These are phyloP conservation scores for Osmozyma mogii DNA, from an alignment of 805 yeast genomes.

Conservation along the genomic window DNA sequence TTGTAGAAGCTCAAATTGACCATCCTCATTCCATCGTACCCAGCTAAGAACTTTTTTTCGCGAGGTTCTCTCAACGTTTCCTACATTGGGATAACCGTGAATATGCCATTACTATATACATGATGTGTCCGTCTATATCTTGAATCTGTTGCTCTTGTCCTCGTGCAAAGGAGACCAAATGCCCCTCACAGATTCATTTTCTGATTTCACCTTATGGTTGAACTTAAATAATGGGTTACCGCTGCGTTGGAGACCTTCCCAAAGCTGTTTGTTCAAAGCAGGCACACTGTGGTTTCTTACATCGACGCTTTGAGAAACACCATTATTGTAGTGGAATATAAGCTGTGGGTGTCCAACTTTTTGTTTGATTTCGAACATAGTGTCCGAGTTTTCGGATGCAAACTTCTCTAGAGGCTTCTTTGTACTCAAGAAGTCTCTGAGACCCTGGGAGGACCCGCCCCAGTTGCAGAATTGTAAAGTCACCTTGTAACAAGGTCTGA, in stretches of 20 bases:
- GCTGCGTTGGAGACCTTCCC: slow-evolving; percentile 55
- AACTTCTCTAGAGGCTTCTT: slow-evolving; percentile 46
- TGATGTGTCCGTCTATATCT: slow-evolving; percentile 16
- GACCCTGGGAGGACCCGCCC: slow-evolving; percentile 91
- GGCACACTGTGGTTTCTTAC: slow-evolving; percentile 62
- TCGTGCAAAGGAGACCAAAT: slow-evolving; percentile 95
- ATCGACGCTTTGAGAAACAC: slow-evolving; percentile 44
- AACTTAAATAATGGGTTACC: slow-evolving; percentile 61
- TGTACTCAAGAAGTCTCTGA: slow-evolving; percentile 33
- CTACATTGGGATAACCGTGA: too few relatives aligned
- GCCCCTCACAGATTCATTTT: slow-evolving; percentile 85
- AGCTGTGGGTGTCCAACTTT: slow-evolving; percentile 78
- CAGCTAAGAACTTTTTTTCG: too few relatives aligned
- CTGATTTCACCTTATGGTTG: slow-evolving; percentile 67
- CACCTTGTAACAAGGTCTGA: slow-evolving; percentile 67
- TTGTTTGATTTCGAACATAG: slow-evolving; percentile 63
- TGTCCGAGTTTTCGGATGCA: slow-evolving; percentile 54
- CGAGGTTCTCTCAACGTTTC: too few relatives aligned
- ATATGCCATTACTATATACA: not conserved
- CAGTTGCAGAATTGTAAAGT: slow-evolving; percentile 83
- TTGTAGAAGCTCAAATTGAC: too few relatives aligned
- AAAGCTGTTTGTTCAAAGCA: slow-evolving; percentile 57
- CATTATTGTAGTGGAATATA: slow-evolving; percentile 30
- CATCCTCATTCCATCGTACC: too few relatives aligned
- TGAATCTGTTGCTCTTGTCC: slow-evolving; percentile 32